Evolutionary conservation across 306 rosid genomes (phyloP).

Genomic region (Abrus precatorius): DNA sequence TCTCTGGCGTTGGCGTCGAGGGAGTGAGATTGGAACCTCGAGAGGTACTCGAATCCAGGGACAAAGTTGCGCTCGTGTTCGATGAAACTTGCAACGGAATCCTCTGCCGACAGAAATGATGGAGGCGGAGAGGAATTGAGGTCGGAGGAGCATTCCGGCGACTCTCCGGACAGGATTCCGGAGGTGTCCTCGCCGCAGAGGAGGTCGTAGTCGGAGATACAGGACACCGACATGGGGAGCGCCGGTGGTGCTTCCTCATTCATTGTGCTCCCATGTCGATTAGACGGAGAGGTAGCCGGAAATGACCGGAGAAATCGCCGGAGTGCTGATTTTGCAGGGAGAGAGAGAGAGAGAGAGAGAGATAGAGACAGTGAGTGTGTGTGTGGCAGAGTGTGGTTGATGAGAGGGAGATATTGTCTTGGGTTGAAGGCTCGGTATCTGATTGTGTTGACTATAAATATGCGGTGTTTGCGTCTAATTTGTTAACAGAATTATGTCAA

Average conservation of each 20-base stretch:
- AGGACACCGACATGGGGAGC: constrained; percentile 69
- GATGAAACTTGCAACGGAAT: constrained; percentile 74
- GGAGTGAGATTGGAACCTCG: constrained; percentile 66
- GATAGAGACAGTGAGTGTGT: not conserved
- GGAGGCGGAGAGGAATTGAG: constrained; percentile 51
- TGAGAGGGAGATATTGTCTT: constrained; percentile 31
- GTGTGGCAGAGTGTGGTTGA: not conserved
- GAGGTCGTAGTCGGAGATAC: constrained; percentile 75
- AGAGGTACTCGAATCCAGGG: constrained; percentile 72
- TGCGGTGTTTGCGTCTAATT: constrained; percentile 8
- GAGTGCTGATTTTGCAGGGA: constrained; percentile 26
- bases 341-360: not conserved
- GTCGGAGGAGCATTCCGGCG: constrained; percentile 71
- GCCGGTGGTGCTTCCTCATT: constrained; percentile 55
- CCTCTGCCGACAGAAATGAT: constrained; percentile 48
- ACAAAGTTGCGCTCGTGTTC: constrained; percentile 77
- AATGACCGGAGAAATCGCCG: constrained; percentile 51
- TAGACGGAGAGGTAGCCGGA: constrained; percentile 37
- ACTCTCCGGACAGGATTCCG: constrained; percentile 67
- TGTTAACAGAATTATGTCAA: too few relatives aligned
- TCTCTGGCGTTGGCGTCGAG: constrained; percentile 77
- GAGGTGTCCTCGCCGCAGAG: constrained; percentile 73
- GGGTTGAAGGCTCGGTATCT: constrained; percentile 45
- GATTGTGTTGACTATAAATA: constrained; percentile 60
- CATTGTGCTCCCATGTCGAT: constrained; percentile 60